Conservation (phyloP, 2,329 filamentous ascomycete genomes). For the Epichloe baconii region DNA sequence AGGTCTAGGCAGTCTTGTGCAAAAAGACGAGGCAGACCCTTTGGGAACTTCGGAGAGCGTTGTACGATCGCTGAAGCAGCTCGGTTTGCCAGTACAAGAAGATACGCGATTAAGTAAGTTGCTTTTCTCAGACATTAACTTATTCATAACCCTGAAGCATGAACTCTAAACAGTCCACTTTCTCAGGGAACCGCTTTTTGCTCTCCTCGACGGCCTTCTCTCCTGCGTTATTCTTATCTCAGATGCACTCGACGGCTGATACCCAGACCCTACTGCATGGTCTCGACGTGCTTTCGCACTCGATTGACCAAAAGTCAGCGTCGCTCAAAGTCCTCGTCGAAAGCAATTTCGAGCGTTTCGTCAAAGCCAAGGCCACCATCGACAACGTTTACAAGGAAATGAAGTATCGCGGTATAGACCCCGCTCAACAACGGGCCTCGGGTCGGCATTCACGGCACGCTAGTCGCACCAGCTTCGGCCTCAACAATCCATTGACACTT, state of each 20-base stretch:
- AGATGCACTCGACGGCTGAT: constrained; percentile 77
- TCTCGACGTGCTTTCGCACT: constrained; percentile 72
- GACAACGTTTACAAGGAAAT: constrained; percentile 99
- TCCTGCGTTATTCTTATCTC: constrained; percentile 78
- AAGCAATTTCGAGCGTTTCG: constrained; percentile 96
- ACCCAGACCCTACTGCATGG: constrained; percentile 70
- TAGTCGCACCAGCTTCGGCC: constrained; percentile 51
- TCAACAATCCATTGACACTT: constrained; percentile 24
- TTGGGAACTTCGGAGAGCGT: constrained; percentile 82
- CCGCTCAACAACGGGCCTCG: constrained; percentile 26
- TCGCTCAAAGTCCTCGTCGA: constrained; percentile 94
- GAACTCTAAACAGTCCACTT: constrained; percentile 8
- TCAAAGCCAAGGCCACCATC: constrained; percentile 92
- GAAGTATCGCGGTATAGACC: constrained; percentile 57
- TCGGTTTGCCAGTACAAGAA: constrained; percentile 73
- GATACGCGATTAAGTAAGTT: constrained; percentile 61
- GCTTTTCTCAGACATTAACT: constrained; percentile 10
- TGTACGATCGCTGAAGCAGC: constrained; percentile 60
- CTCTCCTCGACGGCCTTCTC: constrained; percentile 94
- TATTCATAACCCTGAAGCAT: not conserved
- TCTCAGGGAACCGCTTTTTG: constrained; percentile 73
- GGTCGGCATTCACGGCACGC: constrained; percentile 51
- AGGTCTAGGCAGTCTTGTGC: constrained; percentile 62
- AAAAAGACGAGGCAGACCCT: constrained; percentile 86
- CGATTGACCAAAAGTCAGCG: constrained; percentile 95